Percentiles rank a stretch among this genome's conserved stretches.
These are phyloP conservation scores for Nicotiana paniculata DNA, from an alignment of 257 asterid species.

Conservation along the genomic window DNA sequence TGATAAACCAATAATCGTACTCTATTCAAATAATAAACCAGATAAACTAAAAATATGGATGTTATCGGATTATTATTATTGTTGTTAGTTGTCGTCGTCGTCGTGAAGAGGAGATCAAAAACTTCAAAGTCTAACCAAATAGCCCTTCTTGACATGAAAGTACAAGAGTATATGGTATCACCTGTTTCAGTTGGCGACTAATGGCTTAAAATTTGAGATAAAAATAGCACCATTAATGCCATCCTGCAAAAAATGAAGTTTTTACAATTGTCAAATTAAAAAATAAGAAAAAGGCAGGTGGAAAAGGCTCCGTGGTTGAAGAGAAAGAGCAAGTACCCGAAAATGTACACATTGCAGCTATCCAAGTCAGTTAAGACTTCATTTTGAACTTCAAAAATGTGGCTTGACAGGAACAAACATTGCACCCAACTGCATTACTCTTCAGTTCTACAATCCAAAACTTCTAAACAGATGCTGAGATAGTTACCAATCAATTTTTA, in stretches of 20 bases:
- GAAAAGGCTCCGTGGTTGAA: not conserved
- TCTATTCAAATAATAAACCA: too few species aligned
- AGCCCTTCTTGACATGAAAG: not conserved
- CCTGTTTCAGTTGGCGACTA: not conserved
- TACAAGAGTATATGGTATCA: not conserved
- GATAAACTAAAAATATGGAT: too few species aligned
- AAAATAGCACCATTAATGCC: not conserved
- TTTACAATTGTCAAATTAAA: too few species aligned
- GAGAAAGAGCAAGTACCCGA: too few species aligned
- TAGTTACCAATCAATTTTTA: not conserved
- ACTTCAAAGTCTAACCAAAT: too few species aligned
- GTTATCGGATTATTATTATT: too few species aligned
- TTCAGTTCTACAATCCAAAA: not conserved
- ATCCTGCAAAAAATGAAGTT: not conserved
- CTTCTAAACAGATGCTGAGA: not conserved
- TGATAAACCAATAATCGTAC: not conserved
- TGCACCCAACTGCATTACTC: not conserved
- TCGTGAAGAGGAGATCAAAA: not conserved
- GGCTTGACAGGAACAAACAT: not conserved
- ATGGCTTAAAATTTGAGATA: not conserved
- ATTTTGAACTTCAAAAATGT: not conserved
- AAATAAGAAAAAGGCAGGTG: not conserved
- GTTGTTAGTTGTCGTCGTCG: too few species aligned
- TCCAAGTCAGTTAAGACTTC: too few species aligned
- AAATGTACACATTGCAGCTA: too few species aligned